These are phyloP conservation scores for Acacia melanoxylon DNA, from an alignment of 306 rosid species.

Conservation along the genomic window DNA sequence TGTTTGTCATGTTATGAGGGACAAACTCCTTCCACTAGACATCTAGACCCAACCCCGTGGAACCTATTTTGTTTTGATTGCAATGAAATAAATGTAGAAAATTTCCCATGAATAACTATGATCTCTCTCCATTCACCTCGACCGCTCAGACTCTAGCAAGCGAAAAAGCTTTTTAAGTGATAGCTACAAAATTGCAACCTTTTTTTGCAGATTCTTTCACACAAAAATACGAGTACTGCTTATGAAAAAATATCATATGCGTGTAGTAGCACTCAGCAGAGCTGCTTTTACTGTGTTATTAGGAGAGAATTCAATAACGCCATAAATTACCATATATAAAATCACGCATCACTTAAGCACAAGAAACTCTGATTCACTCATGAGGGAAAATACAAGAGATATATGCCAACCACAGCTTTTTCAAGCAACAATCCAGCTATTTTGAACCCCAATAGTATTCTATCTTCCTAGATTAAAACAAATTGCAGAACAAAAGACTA, in stretches of 20 bases:
- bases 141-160: too few relatives aligned
- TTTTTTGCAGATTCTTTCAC: too few relatives aligned
- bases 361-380: not conserved
- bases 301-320: not conserved
- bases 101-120: too few relatives aligned
- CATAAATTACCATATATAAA: not conserved
- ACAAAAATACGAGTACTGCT: too few relatives aligned
- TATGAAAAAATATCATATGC: not conserved
- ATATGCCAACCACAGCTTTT: slow-evolving; percentile 3
- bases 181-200: too few relatives aligned
- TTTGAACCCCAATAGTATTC: slow-evolving; percentile 1
- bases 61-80: too few relatives aligned
- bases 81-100: too few relatives aligned
- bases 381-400: not conserved
- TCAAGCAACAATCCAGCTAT: not conserved
- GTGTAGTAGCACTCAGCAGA: not conserved
- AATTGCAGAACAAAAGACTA: not conserved
- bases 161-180: too few relatives aligned
- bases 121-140: too few relatives aligned
- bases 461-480: slow-evolving; percentile 2
- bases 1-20: too few relatives aligned
- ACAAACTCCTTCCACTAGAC: too few relatives aligned
- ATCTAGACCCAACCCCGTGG: too few relatives aligned
- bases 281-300: not conserved
- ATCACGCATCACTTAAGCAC: not conserved